These are phyloP conservation scores for Articulospora tetracladia DNA, from an alignment of 495 filamentous ascomycete genomes.

Conservation along the genomic window DNA sequence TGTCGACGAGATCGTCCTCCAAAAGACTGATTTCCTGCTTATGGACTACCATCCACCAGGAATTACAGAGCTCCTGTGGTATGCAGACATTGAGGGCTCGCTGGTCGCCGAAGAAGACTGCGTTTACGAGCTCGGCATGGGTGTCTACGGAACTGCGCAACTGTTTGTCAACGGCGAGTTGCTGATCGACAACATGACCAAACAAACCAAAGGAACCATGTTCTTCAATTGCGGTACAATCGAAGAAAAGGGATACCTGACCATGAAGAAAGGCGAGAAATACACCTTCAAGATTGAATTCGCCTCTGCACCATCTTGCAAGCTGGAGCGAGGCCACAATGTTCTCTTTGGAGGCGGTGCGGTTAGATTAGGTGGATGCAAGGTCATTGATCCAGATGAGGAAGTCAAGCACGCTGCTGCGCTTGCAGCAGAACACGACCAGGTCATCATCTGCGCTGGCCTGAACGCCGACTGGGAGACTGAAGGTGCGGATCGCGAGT, in stretches of 20 bases:
- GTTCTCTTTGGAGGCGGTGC: conserved; percentile 58
- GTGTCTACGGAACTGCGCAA: conserved; percentile 62
- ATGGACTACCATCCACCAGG: conserved; percentile 61
- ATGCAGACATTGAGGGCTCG: conserved; percentile 56
- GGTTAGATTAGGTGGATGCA: conserved; percentile 59
- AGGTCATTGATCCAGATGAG: conserved; percentile 52
- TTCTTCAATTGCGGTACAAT: conserved; percentile 60
- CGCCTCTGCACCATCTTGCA: conserved; percentile 59
- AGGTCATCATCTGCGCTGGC: conserved; percentile 67
- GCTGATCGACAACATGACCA: conserved; percentile 63
- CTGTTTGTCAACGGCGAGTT: conserved; percentile 62
- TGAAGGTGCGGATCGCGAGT: conserved; percentile 47
- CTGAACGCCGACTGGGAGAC: conserved; percentile 50
- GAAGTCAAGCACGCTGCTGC: conserved; percentile 58
- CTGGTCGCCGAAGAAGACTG: conserved; percentile 52
- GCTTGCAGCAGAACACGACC: conserved; percentile 58
- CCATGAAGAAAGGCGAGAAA: conserved; percentile 53
- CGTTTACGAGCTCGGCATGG: conserved; percentile 56
- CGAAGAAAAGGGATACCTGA: conserved; percentile 54
- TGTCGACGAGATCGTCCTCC: conserved; percentile 51
- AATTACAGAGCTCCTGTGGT: conserved; percentile 52
- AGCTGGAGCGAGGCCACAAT: conserved; percentile 45
- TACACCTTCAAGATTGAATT: conserved; percentile 62
- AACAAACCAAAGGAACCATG: conserved; percentile 55
- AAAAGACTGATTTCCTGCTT: conserved; percentile 51